Conservation (phyloP, 139 green algal species). For the Asterochloris erici region DNA sequence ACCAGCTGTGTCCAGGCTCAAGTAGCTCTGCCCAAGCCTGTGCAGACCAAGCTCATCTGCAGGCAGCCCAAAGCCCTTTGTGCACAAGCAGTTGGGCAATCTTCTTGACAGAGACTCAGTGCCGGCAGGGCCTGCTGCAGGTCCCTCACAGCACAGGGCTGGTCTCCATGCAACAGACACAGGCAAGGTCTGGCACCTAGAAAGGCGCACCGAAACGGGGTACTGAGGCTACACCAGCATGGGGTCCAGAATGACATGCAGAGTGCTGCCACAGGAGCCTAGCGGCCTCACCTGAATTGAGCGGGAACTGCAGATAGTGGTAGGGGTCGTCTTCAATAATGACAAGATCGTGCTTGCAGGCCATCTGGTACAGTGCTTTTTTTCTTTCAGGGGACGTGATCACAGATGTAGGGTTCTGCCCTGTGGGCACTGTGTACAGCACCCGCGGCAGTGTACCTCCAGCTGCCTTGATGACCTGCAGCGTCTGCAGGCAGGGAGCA, state of each 20-base stretch:
- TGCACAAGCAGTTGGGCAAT: background rate
- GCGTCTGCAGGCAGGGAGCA: background rate
- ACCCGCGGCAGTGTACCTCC: constrained; percentile 7
- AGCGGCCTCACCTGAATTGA: background rate
- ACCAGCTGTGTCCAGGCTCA: constrained; percentile 22
- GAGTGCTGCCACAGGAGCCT: background rate
- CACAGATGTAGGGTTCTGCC: constrained; percentile 19
- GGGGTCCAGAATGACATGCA: background rate
- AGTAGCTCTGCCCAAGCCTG: constrained; percentile 4
- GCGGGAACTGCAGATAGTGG: constrained; percentile 21
- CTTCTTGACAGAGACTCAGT: background rate
- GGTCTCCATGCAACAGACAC: background rate
- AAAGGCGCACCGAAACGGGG: too few species aligned
- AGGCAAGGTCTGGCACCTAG: background rate
- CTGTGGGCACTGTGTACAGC: constrained; percentile 20
- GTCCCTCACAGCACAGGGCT: background rate
- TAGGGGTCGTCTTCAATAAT: constrained; percentile 31
- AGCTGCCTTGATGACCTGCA: constrained; percentile 8
- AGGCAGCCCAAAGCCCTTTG: background rate
- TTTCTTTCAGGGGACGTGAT: constrained; percentile 1
- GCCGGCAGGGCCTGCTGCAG: background rate
- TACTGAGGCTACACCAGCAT: background rate
- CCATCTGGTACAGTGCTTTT: constrained; percentile 10
- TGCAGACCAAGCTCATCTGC: constrained; percentile 11
- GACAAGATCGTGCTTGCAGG: constrained; percentile 21